phyloP scores from a whole-genome alignment of 106 monocot genomes.

The Chionographis japonica region DNA sequence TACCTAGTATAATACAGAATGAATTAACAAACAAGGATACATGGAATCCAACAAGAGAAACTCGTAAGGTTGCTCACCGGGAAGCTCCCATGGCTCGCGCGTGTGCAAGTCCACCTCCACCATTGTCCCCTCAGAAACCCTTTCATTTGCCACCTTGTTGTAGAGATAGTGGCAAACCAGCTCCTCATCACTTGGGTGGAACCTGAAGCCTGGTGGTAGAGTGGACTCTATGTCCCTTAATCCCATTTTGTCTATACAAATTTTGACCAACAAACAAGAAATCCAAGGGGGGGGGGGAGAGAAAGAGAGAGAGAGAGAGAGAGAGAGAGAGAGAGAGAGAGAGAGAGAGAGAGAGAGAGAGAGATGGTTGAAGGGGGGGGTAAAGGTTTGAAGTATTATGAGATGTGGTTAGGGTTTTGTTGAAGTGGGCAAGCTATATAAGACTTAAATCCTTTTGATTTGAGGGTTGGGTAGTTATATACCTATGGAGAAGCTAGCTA shows the following conservation, averaged over 20 bases:
- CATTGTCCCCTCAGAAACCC: conserved; percentile 48
- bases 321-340: conserved; percentile 5
- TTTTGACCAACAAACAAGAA: no score
- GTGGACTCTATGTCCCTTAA: conserved; percentile 59
- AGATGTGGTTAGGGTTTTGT: not conserved
- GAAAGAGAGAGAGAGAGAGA: not conserved
- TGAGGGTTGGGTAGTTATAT: not conserved
- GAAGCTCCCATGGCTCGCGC: conserved; percentile 90
- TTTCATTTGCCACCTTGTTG: conserved; percentile 72
- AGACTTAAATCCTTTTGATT: no score
- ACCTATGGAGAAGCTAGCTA: no score
- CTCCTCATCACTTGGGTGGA: conserved; percentile 93
- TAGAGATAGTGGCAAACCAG: conserved; percentile 80
- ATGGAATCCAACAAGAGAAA: not conserved
- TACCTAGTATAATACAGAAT: no score
- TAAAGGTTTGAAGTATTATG: no score
- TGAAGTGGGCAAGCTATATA: not conserved
- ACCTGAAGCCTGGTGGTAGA: conserved; percentile 90
- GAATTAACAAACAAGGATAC: not conserved
- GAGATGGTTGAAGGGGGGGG: not conserved
- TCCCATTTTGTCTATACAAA: conserved; percentile 31
- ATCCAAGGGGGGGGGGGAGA: no score
- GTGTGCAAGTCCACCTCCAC: conserved; percentile 88
- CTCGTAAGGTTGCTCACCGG: conserved; percentile 33
- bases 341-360: not conserved